Evolutionary conservation across 1,284 basidiomycete species (phyloP).

Genomic region (Rhodotorula glutinis): DNA sequence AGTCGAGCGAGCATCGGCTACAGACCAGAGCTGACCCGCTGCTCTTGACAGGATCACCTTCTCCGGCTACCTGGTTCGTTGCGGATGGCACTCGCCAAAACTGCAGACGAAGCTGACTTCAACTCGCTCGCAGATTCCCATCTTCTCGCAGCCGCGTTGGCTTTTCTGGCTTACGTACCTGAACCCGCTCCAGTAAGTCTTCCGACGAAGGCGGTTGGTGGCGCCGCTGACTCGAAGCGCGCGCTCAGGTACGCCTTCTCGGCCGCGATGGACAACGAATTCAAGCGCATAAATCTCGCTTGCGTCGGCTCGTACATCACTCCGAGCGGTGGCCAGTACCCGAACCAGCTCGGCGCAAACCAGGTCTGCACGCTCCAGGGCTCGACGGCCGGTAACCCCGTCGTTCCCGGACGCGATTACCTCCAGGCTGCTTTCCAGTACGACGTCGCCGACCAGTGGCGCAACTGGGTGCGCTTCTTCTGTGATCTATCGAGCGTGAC

Average conservation of each 20-base stretch:
- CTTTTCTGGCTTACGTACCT: slow-evolving; percentile 15
- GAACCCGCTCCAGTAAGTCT: slow-evolving; percentile 3
- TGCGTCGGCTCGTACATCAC: slow-evolving; percentile 69
- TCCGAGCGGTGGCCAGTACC: slow-evolving; percentile 54
- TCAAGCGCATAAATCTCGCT: slow-evolving; percentile 53
- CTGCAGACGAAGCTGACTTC: not conserved
- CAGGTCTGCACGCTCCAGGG: slow-evolving; percentile 47
- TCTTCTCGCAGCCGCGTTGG: slow-evolving; percentile 28
- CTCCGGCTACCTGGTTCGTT: slow-evolving; percentile 40
- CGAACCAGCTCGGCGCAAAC: slow-evolving; percentile 48
- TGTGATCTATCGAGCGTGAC: not conserved
- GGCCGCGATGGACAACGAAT: slow-evolving; percentile 54
- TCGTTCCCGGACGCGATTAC: slow-evolving; percentile 53
- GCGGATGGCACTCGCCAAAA: not conserved
- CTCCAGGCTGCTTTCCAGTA: slow-evolving; percentile 63
- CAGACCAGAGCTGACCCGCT: not conserved
- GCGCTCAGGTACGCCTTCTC: slow-evolving; percentile 49
- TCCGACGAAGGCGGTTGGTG: too few relatives aligned
- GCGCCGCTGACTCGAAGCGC: slow-evolving; percentile 54
- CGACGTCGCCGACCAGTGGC: slow-evolving; percentile 62
- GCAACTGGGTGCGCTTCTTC: slow-evolving; percentile 53
- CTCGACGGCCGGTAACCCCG: slow-evolving; percentile 27
- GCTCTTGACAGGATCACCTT: slow-evolving; percentile 15
- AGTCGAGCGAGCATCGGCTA: slow-evolving; percentile 52
- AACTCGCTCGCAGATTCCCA: not conserved